These are phyloP conservation scores for Lactarius hatsudake DNA, from an alignment of 768 basidiomycete species.

Conservation along the genomic window DNA sequence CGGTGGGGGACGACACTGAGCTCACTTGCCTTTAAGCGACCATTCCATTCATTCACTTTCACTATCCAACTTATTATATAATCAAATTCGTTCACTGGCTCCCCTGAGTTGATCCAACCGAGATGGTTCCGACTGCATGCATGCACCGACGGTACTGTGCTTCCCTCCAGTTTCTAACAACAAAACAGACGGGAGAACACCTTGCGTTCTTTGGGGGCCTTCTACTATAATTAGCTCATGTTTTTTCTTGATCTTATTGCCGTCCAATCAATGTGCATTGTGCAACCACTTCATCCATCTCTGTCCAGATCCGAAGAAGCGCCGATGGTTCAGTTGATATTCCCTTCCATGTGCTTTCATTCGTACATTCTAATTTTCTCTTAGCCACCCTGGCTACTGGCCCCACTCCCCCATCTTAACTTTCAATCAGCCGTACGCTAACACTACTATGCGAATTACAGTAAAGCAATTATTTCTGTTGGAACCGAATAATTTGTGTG, in stretches of 20 bases:
- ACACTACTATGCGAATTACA: neutral
- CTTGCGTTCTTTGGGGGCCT: neutral
- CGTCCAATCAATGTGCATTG: neutral
- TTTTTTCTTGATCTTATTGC: neutral
- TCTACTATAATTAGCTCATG: neutral
- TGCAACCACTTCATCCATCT: too few species aligned
- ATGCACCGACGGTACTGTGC: too few species aligned
- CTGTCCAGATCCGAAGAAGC: neutral
- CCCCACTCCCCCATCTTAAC: neutral
- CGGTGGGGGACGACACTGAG: neutral
- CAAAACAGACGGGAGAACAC: neutral
- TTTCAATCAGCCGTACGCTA: neutral
- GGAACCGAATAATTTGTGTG: neutral
- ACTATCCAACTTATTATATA: neutral
- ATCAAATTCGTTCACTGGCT: neutral
- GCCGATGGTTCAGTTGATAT: neutral
- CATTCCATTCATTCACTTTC: constrained; percentile 14
- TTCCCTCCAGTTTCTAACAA: neutral
- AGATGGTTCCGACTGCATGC: neutral
- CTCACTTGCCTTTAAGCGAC: constrained; percentile 4
- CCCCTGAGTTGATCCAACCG: neutral
- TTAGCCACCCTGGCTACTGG: neutral
- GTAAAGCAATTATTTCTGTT: neutral
- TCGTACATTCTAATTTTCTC: neutral
- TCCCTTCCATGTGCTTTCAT: neutral